Base-by-base conservation (phyloP, 2,329 filamentous ascomycete genomes). In the Hypoxylon sp. region DNA sequence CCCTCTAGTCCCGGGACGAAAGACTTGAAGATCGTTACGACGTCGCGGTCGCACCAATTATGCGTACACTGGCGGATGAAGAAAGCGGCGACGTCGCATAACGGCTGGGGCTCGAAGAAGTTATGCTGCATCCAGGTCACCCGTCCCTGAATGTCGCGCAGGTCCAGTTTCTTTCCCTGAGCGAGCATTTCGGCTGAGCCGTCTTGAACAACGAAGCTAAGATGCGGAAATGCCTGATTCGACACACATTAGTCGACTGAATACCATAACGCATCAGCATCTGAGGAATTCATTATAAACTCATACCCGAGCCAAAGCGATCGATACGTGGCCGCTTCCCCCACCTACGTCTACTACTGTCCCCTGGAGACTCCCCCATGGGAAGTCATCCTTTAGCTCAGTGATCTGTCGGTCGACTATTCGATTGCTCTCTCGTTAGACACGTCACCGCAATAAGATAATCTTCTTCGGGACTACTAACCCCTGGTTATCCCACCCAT, bases 91-190 rank as follows among this genome's bases (percentile, higher is more conserved):
- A 60, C 72, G 28, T 68, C 60, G 2, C 12, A 30, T 2, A 56
- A 4, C 1, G 67, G 70, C 59, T 75, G 73, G 1, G 72, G 70
- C 2, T 68, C 28, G 58, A 74, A 75, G 68, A 76, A 75, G 50
- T 62, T 57, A 28, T 70, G 55, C 48, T 73, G 53, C 32, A 42
- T 44, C 36, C 64, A 73, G 2, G 58, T 26, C 9, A 73, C 52
- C 16, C 70, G 69, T 8, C 49, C 67, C 9, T 40, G 38, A 11
- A 67, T 33, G n/a, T 59, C 55, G 16, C 36, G 22, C 2, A 58
- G 44, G 7, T 70, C 52, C 11, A 49, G 44, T 1, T 52, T 28
- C 38, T 66, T 28, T 42, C 71, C 72, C 38, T 72, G 24, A 9
- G 36, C 59, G 12, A 73, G 64, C 71, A 72, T 73, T 11, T 69